Evolutionary conservation across 1,139 yeast genomes (phyloP).

Genomic region (Pichia sp.): DNA sequence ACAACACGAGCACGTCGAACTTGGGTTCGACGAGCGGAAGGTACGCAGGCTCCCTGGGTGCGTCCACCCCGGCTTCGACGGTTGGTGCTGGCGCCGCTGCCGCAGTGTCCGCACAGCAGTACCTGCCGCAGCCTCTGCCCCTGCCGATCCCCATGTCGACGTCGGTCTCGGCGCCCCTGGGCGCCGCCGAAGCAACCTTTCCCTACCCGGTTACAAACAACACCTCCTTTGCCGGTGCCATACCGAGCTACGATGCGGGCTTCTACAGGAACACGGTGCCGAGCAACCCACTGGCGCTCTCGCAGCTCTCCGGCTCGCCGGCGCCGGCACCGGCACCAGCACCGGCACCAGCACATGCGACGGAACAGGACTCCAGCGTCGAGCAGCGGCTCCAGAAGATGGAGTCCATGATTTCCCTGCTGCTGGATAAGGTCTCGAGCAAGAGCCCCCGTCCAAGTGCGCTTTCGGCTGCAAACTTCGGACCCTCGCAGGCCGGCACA

Average conservation of each 20-base stretch:
- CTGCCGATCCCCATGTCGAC: no score
- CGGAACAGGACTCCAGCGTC: conserved; percentile 2
- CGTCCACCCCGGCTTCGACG: neutral
- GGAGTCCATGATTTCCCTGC: conserved; percentile 28
- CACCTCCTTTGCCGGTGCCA: neutral
- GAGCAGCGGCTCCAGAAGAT: conserved; percentile 26
- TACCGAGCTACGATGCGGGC: neutral
- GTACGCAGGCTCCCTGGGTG: neutral
- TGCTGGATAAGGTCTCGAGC: conserved; percentile 17
- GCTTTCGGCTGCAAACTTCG: neutral
- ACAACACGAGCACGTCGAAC: neutral
- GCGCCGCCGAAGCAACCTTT: no score
- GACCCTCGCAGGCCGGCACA: neutral
- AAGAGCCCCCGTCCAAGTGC: neutral
- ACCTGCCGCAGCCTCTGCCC: no score
- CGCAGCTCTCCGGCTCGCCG: neutral
- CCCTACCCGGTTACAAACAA: neutral
- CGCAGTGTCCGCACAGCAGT: no score
- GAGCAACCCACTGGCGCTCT: neutral
- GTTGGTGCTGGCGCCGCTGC: no score
- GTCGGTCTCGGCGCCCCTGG: no score
- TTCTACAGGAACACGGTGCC: neutral
- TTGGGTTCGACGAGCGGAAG: neutral
- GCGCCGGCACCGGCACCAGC: no score
- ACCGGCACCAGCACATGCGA: neutral